Conservation (phyloP, 768 basidiomycete species). For the Trichaptum fuscoviolaceum region DNA sequence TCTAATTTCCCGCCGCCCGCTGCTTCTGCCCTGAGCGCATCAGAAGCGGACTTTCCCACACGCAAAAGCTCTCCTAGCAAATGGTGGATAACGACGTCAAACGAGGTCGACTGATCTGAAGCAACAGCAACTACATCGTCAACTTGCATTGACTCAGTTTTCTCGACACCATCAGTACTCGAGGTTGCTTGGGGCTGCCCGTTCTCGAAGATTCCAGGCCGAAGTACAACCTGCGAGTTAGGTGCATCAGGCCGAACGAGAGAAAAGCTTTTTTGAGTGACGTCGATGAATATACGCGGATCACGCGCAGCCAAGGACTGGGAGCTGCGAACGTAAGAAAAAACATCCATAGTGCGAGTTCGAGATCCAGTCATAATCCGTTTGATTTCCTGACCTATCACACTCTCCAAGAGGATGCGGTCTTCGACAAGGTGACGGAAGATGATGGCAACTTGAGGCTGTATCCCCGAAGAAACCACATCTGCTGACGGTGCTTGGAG, state of each 20-base stretch:
- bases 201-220: conserved; percentile 25
- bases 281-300: conserved; percentile 67
- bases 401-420: conserved; percentile 46
- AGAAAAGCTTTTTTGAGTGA: conserved; percentile 64
- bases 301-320: conserved; percentile 80
- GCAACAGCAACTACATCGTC: conserved; percentile 29
- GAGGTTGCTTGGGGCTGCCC: not conserved
- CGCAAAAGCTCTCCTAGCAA: conserved; percentile 67
- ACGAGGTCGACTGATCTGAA: conserved; percentile 49
- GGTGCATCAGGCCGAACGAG: conserved; percentile 60
- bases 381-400: conserved; percentile 82
- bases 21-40: conserved; percentile 14
- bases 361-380: conserved; percentile 71
- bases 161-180: not conserved
- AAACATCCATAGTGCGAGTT: conserved; percentile 54
- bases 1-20: not conserved
- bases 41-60: conserved; percentile 38
- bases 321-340: conserved; percentile 69
- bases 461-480: conserved; percentile 47
- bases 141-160: conserved; percentile 19
- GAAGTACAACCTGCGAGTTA: conserved; percentile 55
- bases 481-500: conserved; percentile 56
- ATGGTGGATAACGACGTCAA: conserved; percentile 43
- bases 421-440: conserved; percentile 93
- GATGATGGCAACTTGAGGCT: conserved; percentile 80